Percentiles rank a stretch among this genome's conserved stretches.
These are phyloP conservation scores for Sclerotinia trifoliorum DNA, from an alignment of 2,329 filamentous ascomycete genomes.

Conservation along the genomic window DNA sequence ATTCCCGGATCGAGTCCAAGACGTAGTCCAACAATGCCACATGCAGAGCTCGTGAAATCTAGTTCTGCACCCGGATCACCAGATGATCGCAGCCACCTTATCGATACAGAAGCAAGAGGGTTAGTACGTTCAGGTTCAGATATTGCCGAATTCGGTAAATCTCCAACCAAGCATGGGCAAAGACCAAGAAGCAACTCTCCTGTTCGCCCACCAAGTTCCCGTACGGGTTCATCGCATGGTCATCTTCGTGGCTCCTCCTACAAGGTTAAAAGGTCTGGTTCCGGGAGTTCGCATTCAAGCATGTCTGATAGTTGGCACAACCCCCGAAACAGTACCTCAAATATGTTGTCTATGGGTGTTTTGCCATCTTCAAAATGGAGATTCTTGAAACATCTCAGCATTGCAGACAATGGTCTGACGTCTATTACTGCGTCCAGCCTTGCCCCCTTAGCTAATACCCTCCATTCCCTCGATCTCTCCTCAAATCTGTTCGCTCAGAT, in stretches of 20 bases:
- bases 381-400: conserved; percentile 85
- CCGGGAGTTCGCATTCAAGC: conserved; percentile 87
- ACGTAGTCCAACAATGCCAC: conserved; percentile 61
- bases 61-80: conserved; percentile 57
- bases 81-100: conserved; percentile 39
- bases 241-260: conserved; percentile 62
- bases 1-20: conserved; percentile 55
- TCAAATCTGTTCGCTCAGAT: conserved; percentile 92
- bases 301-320: conserved; percentile 62
- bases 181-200: conserved; percentile 79
- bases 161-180: conserved; percentile 34
- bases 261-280: conserved; percentile 82
- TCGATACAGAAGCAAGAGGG: conserved; percentile 32
- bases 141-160: conserved; percentile 31
- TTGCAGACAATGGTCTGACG: conserved; percentile 89
- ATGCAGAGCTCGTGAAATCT: conserved; percentile 66
- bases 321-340: conserved; percentile 72
- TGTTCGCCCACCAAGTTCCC: conserved; percentile 70
- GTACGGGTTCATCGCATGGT: conserved; percentile 57
- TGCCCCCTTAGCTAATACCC: conserved; percentile 76
- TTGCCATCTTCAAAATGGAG: conserved; percentile 90
- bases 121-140: conserved; percentile 38
- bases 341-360: conserved; percentile 67
- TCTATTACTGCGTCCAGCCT: conserved; percentile 74
- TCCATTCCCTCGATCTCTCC: conserved; percentile 90